A percentile compares a stretch with the other conserved stretches of the same genome.
phyloP scores from a whole-genome alignment of 2,329 filamentous ascomycete species.

The Hypoxylon sp. region DNA sequence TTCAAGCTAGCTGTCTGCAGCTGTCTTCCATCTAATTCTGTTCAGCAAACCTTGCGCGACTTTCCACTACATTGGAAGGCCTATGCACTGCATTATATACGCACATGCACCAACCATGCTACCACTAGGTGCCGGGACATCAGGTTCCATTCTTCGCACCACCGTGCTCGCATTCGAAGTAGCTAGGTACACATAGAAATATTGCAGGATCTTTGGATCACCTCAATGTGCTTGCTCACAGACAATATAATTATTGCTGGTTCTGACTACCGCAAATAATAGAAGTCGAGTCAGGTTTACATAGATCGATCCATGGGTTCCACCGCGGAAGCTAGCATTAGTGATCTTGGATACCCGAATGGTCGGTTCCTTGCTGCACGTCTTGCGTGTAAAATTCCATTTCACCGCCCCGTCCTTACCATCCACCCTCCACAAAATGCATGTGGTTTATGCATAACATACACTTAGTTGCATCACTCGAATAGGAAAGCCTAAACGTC shows the following conservation, averaged over 20 bases:
- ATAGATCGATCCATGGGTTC: background rate
- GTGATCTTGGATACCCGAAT: slow-evolving; percentile 24
- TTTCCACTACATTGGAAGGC: background rate
- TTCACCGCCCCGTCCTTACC: slow-evolving; percentile 1
- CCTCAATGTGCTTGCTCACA: background rate
- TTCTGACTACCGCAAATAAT: background rate
- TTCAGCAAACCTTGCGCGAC: background rate
- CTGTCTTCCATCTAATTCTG: background rate
- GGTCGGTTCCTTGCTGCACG: slow-evolving; percentile 28
- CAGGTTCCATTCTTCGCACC: background rate
- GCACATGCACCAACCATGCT: background rate
- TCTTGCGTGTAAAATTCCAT: slow-evolving; percentile 22
- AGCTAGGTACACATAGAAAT: background rate
- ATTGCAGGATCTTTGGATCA: background rate
- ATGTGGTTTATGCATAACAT: background rate
- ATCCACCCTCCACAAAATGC: slow-evolving; percentile 1
- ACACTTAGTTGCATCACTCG: slow-evolving; percentile 2
- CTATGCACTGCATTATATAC: background rate
- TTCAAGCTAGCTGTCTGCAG: slow-evolving; percentile 1
- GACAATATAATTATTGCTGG: background rate
- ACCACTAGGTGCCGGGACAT: background rate
- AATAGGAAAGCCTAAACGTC: slow-evolving; percentile 13
- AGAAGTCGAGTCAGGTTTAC: background rate
- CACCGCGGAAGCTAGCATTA: slow-evolving; percentile 34
- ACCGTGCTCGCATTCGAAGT: background rate